Evolutionary conservation across 2,329 filamentous ascomycete species (phyloP).

Genomic region (Ophiostoma fasciatum): DNA sequence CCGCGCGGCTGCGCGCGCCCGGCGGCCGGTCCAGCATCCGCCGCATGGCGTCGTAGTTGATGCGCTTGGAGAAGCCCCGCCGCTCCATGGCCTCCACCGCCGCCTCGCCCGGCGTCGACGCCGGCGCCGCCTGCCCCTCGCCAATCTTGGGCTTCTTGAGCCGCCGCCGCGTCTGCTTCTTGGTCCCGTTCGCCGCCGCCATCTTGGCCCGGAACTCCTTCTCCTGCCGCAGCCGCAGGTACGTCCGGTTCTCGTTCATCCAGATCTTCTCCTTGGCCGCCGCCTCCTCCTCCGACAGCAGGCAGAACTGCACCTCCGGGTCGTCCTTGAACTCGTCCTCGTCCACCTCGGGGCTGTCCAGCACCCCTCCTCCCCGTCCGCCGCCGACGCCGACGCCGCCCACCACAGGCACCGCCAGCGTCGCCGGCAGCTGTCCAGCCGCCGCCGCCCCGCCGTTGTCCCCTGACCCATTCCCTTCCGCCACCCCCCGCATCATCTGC

Average conservation of each 20-base stretch:
- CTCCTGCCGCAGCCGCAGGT: slow-evolving; percentile 72
- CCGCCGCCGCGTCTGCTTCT: slow-evolving; percentile 23
- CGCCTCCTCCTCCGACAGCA: slow-evolving; percentile 59
- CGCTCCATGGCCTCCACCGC: slow-evolving; percentile 56
- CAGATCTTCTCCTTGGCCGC: slow-evolving; percentile 81
- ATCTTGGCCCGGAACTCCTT: slow-evolving; percentile 64
- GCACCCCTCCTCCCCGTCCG: too few relatives aligned
- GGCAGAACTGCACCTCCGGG: slow-evolving; percentile 68
- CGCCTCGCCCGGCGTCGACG: slow-evolving; percentile 53
- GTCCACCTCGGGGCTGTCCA: slow-evolving; percentile 50
- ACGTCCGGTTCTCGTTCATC: slow-evolving; percentile 91
- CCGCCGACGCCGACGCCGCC: too few relatives aligned
- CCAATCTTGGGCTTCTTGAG: slow-evolving; percentile 43
- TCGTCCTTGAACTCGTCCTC: slow-evolving; percentile 83
- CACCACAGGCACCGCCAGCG: too few relatives aligned
- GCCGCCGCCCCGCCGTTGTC: too few relatives aligned
- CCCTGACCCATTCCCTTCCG: too few relatives aligned
- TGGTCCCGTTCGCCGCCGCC: slow-evolving; percentile 18
- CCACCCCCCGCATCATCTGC: too few relatives aligned
- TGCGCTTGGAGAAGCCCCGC: slow-evolving; percentile 55
- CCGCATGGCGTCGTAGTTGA: slow-evolving; percentile 54
- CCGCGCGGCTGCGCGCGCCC: slow-evolving; percentile 23
- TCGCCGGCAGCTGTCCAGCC: too few relatives aligned
- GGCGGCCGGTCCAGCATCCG: slow-evolving; percentile 37
- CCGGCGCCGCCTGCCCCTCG: slow-evolving; percentile 51